Percentiles rank a stretch among this genome's conserved stretches.
These are phyloP conservation scores for Sextonia rubra DNA, from an alignment of 164 flowering plant species.

Conservation along the genomic window DNA sequence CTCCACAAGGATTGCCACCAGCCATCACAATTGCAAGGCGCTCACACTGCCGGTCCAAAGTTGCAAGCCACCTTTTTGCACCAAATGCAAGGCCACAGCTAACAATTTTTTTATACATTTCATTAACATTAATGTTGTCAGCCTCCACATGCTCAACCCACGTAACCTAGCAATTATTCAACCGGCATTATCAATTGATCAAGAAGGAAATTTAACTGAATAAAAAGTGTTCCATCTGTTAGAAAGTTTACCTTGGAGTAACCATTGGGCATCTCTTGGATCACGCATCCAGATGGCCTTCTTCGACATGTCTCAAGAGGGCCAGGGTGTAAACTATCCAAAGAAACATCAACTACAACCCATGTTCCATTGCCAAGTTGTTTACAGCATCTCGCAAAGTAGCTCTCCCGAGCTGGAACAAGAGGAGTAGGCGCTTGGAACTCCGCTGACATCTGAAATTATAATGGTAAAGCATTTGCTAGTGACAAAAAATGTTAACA, in stretches of 20 bases:
- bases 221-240: neutral
- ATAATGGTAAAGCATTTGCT: neutral
- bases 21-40: slow-evolving; percentile 82
- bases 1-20: slow-evolving; percentile 47
- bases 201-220: neutral
- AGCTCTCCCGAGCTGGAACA: slow-evolving; percentile 71
- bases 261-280: slow-evolving; percentile 79
- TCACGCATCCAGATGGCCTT: slow-evolving; percentile 83
- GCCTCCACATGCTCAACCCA: slow-evolving; percentile 90
- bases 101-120: slow-evolving; percentile 52
- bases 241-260: slow-evolving; percentile 55
- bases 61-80: slow-evolving; percentile 77
- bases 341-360: slow-evolving; percentile 88
- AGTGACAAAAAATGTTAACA: too few species aligned
- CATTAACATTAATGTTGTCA: slow-evolving; percentile 65
- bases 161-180: slow-evolving; percentile 42
- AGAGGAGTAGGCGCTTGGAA: slow-evolving; percentile 77
- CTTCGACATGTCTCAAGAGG: slow-evolving; percentile 43
- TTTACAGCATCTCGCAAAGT: slow-evolving; percentile 70
- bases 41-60: slow-evolving; percentile 71
- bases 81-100: slow-evolving; percentile 72
- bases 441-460: slow-evolving; percentile 31
- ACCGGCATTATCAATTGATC: neutral
- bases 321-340: slow-evolving; percentile 56
- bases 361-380: slow-evolving; percentile 68